Evolutionary conservation across 1,284 basidiomycete species (phyloP).

Genomic region (Puccinia horiana): DNA sequence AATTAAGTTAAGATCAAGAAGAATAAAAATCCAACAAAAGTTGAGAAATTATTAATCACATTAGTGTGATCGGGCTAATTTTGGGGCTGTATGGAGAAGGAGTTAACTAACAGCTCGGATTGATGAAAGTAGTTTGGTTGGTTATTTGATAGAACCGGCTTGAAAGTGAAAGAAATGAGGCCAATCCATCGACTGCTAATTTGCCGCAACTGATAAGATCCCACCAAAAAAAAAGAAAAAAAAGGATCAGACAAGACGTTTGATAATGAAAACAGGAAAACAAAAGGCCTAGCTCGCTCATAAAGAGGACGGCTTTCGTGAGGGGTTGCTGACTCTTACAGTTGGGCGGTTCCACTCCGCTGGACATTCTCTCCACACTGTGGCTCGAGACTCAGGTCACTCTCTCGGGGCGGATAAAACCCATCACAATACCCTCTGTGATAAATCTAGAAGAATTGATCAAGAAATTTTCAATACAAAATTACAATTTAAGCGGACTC

Average conservation of each 20-base stretch:
- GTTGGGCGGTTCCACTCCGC: background rate
- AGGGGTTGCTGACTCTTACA: background rate
- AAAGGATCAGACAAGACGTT: background rate
- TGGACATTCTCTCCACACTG: background rate
- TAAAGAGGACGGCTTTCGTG: background rate
- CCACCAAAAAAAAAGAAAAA: too few species aligned
- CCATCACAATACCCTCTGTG: slow-evolving; percentile 5
- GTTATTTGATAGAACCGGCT: background rate
- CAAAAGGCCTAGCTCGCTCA: background rate
- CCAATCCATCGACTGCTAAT: slow-evolving; percentile 15
- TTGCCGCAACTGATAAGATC: slow-evolving; percentile 4
- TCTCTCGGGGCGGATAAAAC: background rate
- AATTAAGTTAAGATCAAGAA: background rate
- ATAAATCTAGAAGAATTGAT: background rate
- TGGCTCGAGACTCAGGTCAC: background rate
- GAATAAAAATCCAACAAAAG: too few species aligned
- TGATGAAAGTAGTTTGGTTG: background rate
- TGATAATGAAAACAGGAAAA: background rate
- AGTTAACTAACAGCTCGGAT: background rate
- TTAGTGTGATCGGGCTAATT: background rate
- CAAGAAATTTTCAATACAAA: background rate
- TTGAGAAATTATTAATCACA: background rate
- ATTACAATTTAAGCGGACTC: background rate
- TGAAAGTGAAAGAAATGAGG: slow-evolving; percentile 14
- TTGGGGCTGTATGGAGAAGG: too few species aligned